Conservation (phyloP, 176 grass and related monocot genomes). For the Ensete glaucum region DNA sequence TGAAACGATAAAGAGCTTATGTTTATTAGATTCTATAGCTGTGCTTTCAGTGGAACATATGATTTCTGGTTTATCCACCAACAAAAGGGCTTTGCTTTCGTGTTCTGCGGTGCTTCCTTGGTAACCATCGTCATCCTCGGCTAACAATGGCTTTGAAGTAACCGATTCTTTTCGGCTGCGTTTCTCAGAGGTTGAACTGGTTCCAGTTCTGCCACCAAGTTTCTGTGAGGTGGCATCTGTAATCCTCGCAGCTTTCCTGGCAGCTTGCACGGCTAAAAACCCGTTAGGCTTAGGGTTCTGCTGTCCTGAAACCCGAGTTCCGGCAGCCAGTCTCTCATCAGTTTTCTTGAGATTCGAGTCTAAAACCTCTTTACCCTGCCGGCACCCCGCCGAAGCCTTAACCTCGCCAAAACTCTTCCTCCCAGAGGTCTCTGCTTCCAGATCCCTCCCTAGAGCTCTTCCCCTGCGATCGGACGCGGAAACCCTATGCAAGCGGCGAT, state of each 20-base stretch:
- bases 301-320: constrained; percentile 9
- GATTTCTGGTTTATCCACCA: background rate
- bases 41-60: constrained; percentile 27
- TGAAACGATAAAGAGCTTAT: constrained; percentile 5
- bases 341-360: background rate
- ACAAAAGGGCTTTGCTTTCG: background rate
- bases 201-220: background rate
- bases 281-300: constrained; percentile 19
- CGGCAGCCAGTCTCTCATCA: constrained; percentile 31
- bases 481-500: constrained; percentile 16
- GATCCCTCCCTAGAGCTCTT: constrained; percentile 30
- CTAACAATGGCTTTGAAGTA: background rate
- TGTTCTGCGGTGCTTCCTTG: background rate
- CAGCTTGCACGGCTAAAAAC: constrained; percentile 18
- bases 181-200: background rate
- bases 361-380: background rate
- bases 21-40: constrained; percentile 10
- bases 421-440: constrained; percentile 24
- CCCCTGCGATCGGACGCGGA: constrained; percentile 36
- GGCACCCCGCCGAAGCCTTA: constrained; percentile 37
- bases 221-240: constrained; percentile 8
- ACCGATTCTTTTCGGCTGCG: background rate
- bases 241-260: constrained; percentile 9
- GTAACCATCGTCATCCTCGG: background rate
- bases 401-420: constrained; percentile 42